Evolutionary conservation across 2,329 filamentous ascomycete genomes (phyloP).

Genomic region (Xylariaceae sp.): DNA sequence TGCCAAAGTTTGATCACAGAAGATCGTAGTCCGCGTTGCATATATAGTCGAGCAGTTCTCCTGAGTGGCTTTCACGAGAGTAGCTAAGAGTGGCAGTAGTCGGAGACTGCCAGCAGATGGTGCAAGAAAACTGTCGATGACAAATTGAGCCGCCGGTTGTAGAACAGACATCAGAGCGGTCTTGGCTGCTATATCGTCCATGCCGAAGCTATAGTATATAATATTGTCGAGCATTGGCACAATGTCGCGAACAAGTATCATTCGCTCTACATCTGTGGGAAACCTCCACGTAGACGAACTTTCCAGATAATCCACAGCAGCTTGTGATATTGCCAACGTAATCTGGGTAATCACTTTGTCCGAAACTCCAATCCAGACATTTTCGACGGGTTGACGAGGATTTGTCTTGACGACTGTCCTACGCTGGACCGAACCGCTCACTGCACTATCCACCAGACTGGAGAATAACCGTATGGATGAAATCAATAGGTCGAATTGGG

Average conservation of each 20-base stretch:
- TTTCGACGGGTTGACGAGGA: conserved; percentile 43
- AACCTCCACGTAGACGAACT: conserved; percentile 86
- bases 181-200: conserved; percentile 56
- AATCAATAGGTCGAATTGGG: conserved; percentile 72
- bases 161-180: conserved; percentile 57
- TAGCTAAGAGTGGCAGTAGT: conserved; percentile 71
- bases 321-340: conserved; percentile 67
- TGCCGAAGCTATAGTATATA: conserved; percentile 67
- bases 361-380: conserved; percentile 67
- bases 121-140: conserved; percentile 73
- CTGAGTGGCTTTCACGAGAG: conserved; percentile 60
- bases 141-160: conserved; percentile 67
- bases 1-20: conserved; percentile 59
- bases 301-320: conserved; percentile 78
- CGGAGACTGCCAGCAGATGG: conserved; percentile 65
- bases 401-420: conserved; percentile 51
- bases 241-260: conserved; percentile 64
- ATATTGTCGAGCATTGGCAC: conserved; percentile 68
- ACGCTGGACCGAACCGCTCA: conserved; percentile 64
- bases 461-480: conserved; percentile 72
- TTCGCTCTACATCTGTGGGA: conserved; percentile 61
- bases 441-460: conserved; percentile 70
- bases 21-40: conserved; percentile 48
- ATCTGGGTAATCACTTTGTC: conserved; percentile 73
- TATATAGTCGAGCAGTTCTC: conserved; percentile 61